Evolutionary conservation across 2,329 filamentous ascomycete species (phyloP).

Genomic region (Aspergillus sp.): DNA sequence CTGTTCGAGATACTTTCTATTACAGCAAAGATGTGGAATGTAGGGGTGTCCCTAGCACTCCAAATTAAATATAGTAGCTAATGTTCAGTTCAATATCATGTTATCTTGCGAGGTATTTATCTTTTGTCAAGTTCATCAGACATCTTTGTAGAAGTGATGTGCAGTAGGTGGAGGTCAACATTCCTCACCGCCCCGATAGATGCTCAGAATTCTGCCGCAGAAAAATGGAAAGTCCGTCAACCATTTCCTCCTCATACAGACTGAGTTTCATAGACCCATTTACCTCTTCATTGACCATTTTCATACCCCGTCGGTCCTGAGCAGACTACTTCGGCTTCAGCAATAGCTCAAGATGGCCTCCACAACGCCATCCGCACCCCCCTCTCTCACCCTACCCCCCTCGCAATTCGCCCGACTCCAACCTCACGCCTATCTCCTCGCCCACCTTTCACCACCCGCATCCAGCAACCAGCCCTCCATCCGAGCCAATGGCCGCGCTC

Average conservation of each 20-base stretch:
- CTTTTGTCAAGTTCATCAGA: too few species aligned
- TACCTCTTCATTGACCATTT: background rate
- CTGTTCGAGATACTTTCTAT: too few species aligned
- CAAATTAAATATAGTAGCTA: too few species aligned
- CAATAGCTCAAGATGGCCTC: conserved; percentile 11
- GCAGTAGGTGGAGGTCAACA: background rate
- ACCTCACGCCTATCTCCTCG: conserved; percentile 84
- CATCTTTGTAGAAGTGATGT: too few species aligned
- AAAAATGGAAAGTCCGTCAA: conserved; percentile 1
- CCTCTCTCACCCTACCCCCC: conserved; percentile 61
- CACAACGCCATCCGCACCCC: conserved; percentile 31
- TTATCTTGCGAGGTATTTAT: too few species aligned
- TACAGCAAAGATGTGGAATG: too few species aligned
- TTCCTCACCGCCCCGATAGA: background rate
- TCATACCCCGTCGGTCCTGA: background rate
- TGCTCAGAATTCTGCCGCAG: conserved; percentile 4
- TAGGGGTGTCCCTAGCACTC: too few species aligned
- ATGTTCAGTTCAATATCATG: too few species aligned
- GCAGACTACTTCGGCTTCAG: background rate
- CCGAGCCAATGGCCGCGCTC: conserved; percentile 78
- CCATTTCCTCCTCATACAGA: background rate
- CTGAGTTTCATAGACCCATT: background rate
- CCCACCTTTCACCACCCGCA: conserved; percentile 70
- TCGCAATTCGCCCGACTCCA: conserved; percentile 81
- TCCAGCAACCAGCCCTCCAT: conserved; percentile 56